Evolutionary conservation across 805 yeast species (phyloP), one percentile per base, ranked within the genome.

Genomic region (Candida caryicola): DNA sequence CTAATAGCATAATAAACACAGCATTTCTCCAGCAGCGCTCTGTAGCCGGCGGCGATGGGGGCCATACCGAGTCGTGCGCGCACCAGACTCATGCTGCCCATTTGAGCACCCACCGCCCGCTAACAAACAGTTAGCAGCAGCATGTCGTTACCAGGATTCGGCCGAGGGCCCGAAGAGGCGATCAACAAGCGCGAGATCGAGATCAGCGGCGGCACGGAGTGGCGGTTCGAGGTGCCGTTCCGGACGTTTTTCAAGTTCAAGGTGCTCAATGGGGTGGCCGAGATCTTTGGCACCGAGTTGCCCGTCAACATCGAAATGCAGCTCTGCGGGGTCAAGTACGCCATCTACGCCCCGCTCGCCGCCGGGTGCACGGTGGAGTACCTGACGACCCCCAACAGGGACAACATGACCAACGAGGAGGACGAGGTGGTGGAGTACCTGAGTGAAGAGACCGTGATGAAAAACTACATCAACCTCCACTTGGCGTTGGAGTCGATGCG

Each of bases 211-310:
- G 53, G 55, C n/a, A 65, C 77, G 18, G 95, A 87, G 62, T 85
- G 95, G 93, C 66, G 95, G 37, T 73, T 85, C 45, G 93, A 85
- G 54, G 76, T 85, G 3, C 79, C 74, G 0, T 69, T 70, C 44
- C 71, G 70, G 31, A 66, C 76, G 13, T 62, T 64, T 14, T 54
- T 85, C 27, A 68, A 65, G n/a, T 52, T 85, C 31, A 76, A 68
- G 48, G 69, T 81, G 8, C 41, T 61, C 2, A 64, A 68, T 2
- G 99, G 99, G 3, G 72, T 81, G 2, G 96, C 87, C 2, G 99
- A 93, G 63, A 76, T 89, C 7, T 87, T 84, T 60, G 99, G 99
- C 17, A 87, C 96, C 2, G 99, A 93, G 57, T 73, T 93, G 17
- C 85, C 96, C 2, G 67, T 73, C 30, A 86, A 84, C 41, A 69